Conservation (phyloP, 768 basidiomycete species). For the Coprinopsis strossmayeri region DNA sequence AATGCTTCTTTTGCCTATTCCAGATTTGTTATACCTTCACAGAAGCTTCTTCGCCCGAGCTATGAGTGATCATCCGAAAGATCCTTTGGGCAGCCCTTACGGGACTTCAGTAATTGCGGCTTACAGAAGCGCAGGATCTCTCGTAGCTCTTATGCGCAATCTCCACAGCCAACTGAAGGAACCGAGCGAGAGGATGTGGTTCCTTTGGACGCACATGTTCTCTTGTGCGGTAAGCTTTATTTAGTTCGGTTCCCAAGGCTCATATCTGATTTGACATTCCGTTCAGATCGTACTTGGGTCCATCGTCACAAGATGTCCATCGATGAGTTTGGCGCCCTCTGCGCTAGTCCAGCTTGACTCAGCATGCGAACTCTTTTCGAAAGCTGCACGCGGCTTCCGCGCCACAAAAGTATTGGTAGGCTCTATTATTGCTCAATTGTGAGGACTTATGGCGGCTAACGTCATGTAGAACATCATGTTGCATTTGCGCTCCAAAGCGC, state of each 20-base stretch:
- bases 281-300: slow-evolving; percentile 63
- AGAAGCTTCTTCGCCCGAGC: slow-evolving; percentile 71
- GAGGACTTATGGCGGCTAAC: too few species aligned
- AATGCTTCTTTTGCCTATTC: slow-evolving; percentile 7
- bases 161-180: slow-evolving; percentile 59
- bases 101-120: slow-evolving; percentile 71
- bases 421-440: too few species aligned
- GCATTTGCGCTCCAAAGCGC: slow-evolving; percentile 57
- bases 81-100: slow-evolving; percentile 66
- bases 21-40: slow-evolving; percentile 66
- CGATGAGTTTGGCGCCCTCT: slow-evolving; percentile 72
- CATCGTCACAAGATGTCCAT: slow-evolving; percentile 72
- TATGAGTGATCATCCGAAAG: slow-evolving; percentile 66
- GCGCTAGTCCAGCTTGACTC: slow-evolving; percentile 70
- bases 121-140: slow-evolving; percentile 65
- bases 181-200: slow-evolving; percentile 61
- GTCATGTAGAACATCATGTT: slow-evolving; percentile 55
- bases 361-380: slow-evolving; percentile 68
- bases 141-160: slow-evolving; percentile 66
- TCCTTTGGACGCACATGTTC: slow-evolving; percentile 56
- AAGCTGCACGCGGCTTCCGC: slow-evolving; percentile 58
- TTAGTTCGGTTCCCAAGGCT: slow-evolving; percentile 5
- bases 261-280: slow-evolving; percentile 1
- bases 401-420: slow-evolving; percentile 61
- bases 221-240: slow-evolving; percentile 51